phyloP scores from a whole-genome alignment of 306 rosid genomes.

The Oemleria cerasiformis region DNA sequence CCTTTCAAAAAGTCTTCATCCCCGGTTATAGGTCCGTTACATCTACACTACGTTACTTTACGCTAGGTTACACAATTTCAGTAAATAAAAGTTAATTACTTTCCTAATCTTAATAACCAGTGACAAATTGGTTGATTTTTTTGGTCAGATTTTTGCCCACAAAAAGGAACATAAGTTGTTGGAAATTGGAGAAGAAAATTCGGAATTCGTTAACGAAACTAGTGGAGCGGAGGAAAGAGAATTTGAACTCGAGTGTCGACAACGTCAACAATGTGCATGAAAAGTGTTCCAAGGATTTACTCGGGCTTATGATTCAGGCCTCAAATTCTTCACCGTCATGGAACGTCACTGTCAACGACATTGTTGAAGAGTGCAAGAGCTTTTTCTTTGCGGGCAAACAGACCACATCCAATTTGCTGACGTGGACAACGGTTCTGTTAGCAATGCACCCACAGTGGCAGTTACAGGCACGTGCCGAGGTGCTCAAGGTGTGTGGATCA shows the following conservation, averaged over 20 bases:
- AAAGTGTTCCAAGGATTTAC: slow-evolving; percentile 58
- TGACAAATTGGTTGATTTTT: neutral
- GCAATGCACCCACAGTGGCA: slow-evolving; percentile 99
- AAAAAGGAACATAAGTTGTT: slow-evolving; percentile 59
- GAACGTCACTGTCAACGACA: slow-evolving; percentile 66
- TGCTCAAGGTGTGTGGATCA: slow-evolving; percentile 73
- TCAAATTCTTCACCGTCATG: slow-evolving; percentile 29
- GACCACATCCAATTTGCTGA: slow-evolving; percentile 96
- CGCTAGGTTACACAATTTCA: no score
- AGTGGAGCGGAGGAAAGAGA: slow-evolving; percentile 44
- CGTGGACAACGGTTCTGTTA: slow-evolving; percentile 91
- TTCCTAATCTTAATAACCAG: neutral
- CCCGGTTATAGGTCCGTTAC: slow-evolving; percentile 80
- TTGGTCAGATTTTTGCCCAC: slow-evolving; percentile 69
- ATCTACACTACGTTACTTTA: neutral
- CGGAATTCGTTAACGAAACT: slow-evolving; percentile 56
- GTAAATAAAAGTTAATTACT: no score
- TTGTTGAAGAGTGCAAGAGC: slow-evolving; percentile 95
- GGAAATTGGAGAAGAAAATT: slow-evolving; percentile 76
- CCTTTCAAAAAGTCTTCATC: slow-evolving; percentile 79
- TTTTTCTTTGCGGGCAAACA: slow-evolving; percentile 99
- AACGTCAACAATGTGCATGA: slow-evolving; percentile 6
- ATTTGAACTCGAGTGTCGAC: neutral
- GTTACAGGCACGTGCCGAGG: slow-evolving; percentile 88
- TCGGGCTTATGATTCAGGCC: slow-evolving; percentile 82